Evolutionary conservation across 176 grass and related monocot species (phyloP), one percentile per base, ranked within the genome.

Genomic region (Hsuehochloa calcarea): DNA sequence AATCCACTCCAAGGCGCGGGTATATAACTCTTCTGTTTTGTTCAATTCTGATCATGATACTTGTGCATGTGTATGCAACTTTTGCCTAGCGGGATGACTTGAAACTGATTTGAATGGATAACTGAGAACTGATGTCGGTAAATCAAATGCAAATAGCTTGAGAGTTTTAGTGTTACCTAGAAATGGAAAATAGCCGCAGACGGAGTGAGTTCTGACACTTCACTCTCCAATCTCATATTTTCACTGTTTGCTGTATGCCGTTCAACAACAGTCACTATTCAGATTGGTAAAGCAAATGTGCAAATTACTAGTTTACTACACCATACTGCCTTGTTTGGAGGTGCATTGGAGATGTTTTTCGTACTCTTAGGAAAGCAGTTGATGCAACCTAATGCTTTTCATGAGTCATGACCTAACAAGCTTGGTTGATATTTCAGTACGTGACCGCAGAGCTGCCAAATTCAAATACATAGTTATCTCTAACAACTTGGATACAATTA

Each of bases 1-100:
- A 75, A 89, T 94, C 75, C 85, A 96, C 35, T 87, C 96, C 31
- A 96, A 94, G 90, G 58, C 86, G 8, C 78, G 69, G 96, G 91
- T 99, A 88, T 46, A 16, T 11, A 63, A 10, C 50, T 68, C 69
- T 20, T 61, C 66, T 72, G 81, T n/a, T 80, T 38, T 25, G 23
- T 67, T 84, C 26, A 72, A 43, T 27, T 2, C 8, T 74, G 29
- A 38, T 72, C 65, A 58, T 65, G 39, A 12, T 78, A 39, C 31
- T 41, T 55, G 13, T 70, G 72, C 45, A 34, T 85, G 49, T 61
- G 0, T 43, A 52, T 84, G 25, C 20, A 74, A 31, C 10, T 73
- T 86, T 41, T 87, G 58, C 19, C 50, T 65, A 56, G 38, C 8
- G 0, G 35, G 26, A 37, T 56, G 25, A 54, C 8, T 71, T 63